Conservation (phyloP, 306 rosid species). For the Casuarina equisetifolia region DNA sequence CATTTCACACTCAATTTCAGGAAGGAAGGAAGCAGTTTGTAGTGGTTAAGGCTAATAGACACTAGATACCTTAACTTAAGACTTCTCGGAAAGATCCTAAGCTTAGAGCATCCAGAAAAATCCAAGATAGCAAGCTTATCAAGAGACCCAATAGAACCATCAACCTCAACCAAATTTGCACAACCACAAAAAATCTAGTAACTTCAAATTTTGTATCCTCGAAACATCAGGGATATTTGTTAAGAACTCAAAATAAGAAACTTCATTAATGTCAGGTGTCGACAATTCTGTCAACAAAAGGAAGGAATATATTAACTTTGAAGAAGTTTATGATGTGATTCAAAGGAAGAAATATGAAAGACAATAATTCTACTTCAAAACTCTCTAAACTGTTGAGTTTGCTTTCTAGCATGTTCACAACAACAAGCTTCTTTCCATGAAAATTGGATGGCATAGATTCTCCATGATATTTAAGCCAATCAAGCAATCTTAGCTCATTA, state of each 20-base stretch:
- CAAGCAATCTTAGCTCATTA: slow-evolving; percentile 35
- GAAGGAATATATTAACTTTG: not conserved
- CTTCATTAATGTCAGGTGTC: slow-evolving; percentile 18
- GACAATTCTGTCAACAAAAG: slow-evolving; percentile 18
- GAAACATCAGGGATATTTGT: slow-evolving; percentile 29
- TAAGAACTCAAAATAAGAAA: slow-evolving; percentile 6
- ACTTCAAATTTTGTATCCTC: slow-evolving; percentile 19
- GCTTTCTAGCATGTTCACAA: slow-evolving; percentile 30
- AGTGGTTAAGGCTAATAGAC: not conserved
- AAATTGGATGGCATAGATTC: slow-evolving; percentile 34
- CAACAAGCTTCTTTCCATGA: slow-evolving; percentile 33
- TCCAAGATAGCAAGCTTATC: slow-evolving; percentile 12
- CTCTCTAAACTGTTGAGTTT: slow-evolving; percentile 10
- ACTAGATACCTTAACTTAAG: slow-evolving; percentile 25
- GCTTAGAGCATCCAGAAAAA: slow-evolving; percentile 12
- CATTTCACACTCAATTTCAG: not conserved
- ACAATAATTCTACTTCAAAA: slow-evolving; percentile 15
- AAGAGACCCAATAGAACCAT: slow-evolving; percentile 37
- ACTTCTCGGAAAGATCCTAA: slow-evolving; percentile 6
- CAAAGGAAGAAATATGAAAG: not conserved
- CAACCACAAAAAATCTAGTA: not conserved
- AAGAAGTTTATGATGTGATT: not conserved
- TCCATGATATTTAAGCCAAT: slow-evolving; percentile 37
- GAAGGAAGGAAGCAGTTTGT: not conserved
- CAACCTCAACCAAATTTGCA: slow-evolving; percentile 24